Conservation (phyloP, 2,329 filamentous ascomycete species). For the Monilinia aucupariae region DNA sequence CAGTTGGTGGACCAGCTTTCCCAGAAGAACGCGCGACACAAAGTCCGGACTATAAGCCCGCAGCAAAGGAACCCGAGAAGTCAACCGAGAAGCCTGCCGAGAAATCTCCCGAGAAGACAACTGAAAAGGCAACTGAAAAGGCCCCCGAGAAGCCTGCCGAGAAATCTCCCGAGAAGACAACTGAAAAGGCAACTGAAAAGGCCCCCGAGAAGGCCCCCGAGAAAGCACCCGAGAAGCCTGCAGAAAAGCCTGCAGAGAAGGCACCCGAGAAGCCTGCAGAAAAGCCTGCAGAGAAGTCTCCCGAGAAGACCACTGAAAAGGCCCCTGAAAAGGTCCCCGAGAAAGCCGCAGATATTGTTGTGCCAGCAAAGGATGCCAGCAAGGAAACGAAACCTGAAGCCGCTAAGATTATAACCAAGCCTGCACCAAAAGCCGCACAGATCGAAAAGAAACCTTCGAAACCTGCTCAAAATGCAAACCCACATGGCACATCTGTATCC, state of each 20-base stretch:
- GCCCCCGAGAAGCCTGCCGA: no score
- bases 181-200: neutral
- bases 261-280: neutral
- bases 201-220: no score
- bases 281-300: neutral
- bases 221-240: neutral
- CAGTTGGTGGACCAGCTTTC: constrained; percentile 49
- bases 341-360: neutral
- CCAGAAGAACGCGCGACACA: constrained; percentile 63
- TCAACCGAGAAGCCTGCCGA: constrained; percentile 29
- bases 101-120: neutral
- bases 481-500: constrained; percentile 65
- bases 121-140: neutral
- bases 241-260: neutral
- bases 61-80: constrained; percentile 3
- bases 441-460: constrained; percentile 42
- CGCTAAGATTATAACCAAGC: constrained; percentile 6
- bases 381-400: constrained; percentile 11
- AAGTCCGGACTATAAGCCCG: constrained; percentile 26
- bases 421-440: constrained; percentile 32
- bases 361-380: neutral
- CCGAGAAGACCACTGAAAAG: neutral
- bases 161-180: neutral
- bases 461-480: constrained; percentile 59
- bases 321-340: neutral